phyloP scores from a whole-genome alignment of 805 yeast genomes.

The Wickerhamiella vanderwaltii region DNA sequence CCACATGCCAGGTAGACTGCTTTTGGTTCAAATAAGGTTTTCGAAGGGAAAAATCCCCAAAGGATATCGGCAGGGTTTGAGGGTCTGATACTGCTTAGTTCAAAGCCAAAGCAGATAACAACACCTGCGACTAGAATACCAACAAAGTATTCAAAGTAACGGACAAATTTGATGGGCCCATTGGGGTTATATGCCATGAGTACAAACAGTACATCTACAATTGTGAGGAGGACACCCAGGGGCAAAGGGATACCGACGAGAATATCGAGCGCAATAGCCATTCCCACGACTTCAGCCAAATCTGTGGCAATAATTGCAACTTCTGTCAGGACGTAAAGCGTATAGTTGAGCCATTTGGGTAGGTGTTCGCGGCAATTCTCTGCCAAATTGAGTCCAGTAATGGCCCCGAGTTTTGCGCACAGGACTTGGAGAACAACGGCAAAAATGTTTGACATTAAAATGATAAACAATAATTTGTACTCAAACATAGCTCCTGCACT shows the following conservation, averaged over 20 bases:
- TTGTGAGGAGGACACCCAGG: slow-evolving; percentile 66
- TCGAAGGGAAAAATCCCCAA: slow-evolving; percentile 60
- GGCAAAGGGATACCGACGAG: slow-evolving; percentile 61
- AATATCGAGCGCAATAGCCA: slow-evolving; percentile 75
- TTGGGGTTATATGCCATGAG: slow-evolving; percentile 67
- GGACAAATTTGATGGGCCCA: slow-evolving; percentile 60
- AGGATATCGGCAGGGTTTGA: slow-evolving; percentile 42
- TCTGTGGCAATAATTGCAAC: slow-evolving; percentile 86
- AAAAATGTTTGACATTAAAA: slow-evolving; percentile 65
- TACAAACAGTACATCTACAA: slow-evolving; percentile 68
- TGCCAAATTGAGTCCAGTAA: slow-evolving; percentile 80
- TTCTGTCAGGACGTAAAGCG: slow-evolving; percentile 63
- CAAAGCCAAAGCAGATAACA: slow-evolving; percentile 61
- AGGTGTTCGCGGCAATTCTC: slow-evolving; percentile 66
- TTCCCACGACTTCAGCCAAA: slow-evolving; percentile 87
- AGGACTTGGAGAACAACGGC: slow-evolving; percentile 75
- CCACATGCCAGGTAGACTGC: slow-evolving; percentile 72
- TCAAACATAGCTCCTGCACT: slow-evolving; percentile 74
- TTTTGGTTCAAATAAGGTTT: slow-evolving; percentile 43
- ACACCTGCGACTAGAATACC: slow-evolving; percentile 58
- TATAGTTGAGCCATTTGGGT: slow-evolving; percentile 51
- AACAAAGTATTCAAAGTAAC: slow-evolving; percentile 70
- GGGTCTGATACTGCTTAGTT: slow-evolving; percentile 39
- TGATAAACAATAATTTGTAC: slow-evolving; percentile 58
- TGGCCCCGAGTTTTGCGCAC: slow-evolving; percentile 77